A percentile compares a stretch with the other conserved stretches of the same genome.
phyloP scores from a whole-genome alignment of 2,329 filamentous ascomycete genomes.

The Chrysoporthe deuterocubensis region DNA sequence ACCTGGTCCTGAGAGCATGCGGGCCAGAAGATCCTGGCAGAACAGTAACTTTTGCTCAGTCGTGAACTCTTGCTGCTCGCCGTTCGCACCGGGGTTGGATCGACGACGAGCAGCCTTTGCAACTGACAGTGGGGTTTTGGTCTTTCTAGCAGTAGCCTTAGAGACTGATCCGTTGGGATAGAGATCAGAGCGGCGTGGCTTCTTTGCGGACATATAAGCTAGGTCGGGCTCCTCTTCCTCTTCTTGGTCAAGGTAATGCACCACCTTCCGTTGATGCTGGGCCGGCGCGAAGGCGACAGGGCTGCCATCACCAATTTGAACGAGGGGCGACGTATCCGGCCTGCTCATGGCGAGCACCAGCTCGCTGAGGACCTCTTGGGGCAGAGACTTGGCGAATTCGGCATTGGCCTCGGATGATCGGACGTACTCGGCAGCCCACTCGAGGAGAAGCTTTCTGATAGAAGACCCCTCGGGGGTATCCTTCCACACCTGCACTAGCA shows the following conservation, averaged over 20 bases:
- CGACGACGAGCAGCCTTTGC: conserved; percentile 39
- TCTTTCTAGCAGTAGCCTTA: conserved; percentile 28
- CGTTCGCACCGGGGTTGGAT: conserved; percentile 32
- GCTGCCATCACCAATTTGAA: conserved; percentile 35
- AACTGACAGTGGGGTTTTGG: conserved; percentile 10
- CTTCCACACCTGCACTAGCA: conserved; percentile 65
- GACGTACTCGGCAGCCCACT: conserved; percentile 68
- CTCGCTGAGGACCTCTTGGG: conserved; percentile 65
- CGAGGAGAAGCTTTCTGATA: conserved; percentile 61
- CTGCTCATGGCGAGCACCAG: conserved; percentile 66
- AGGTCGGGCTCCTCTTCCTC: conserved; percentile 45
- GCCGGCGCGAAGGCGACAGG: conserved; percentile 29
- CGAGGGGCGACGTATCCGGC: conserved; percentile 46
- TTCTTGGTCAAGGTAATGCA: conserved; percentile 53
- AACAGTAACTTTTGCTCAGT: conserved; percentile 57
- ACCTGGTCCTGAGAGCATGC: conserved; percentile 68
- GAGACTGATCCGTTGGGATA: conserved; percentile 31
- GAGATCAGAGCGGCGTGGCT: conserved; percentile 47
- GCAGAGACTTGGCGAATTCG: conserved; percentile 64
- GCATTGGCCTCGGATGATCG: conserved; percentile 58
- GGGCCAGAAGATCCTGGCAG: conserved; percentile 59
- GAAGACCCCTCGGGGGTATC: conserved; percentile 65
- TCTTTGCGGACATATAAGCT: conserved; percentile 41
- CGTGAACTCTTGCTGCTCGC: conserved; percentile 39
- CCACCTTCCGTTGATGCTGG: conserved; percentile 45